These are phyloP conservation scores for Telopea speciosissima DNA, from an alignment of 177 flowering plant species.

Conservation along the genomic window DNA sequence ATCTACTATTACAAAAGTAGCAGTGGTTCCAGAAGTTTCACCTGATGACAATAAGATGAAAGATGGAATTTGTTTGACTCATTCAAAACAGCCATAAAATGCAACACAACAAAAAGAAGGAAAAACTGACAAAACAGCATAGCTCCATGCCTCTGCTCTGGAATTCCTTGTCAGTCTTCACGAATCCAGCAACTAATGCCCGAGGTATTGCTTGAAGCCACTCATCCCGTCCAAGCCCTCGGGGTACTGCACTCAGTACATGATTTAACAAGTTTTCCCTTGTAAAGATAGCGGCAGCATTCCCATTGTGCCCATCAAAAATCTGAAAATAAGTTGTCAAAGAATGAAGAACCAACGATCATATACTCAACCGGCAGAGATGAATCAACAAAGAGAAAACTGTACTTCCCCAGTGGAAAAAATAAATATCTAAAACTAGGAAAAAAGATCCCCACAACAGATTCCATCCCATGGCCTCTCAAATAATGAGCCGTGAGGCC, in stretches of 20 bases:
- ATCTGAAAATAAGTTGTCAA: conserved; percentile 40
- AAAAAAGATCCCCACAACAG: background rate
- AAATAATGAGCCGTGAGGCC: no score
- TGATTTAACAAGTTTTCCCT: conserved; percentile 66
- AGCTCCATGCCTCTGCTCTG: conserved; percentile 60
- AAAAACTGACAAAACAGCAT: background rate
- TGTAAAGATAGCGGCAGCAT: conserved; percentile 75
- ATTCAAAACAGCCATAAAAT: background rate
- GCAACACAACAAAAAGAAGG: background rate
- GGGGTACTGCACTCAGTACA: conserved; percentile 72
- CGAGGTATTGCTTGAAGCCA: conserved; percentile 92
- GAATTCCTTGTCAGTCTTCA: conserved; percentile 87
- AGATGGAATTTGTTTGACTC: background rate
- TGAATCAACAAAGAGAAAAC: background rate
- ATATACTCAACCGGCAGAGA: background rate
- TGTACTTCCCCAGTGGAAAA: background rate
- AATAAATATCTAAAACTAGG: background rate
- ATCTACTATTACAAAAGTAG: conserved; percentile 79
- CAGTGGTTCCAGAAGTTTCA: conserved; percentile 91
- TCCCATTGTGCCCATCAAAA: conserved; percentile 94
- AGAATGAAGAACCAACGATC: conserved; percentile 10
- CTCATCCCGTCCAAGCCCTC: conserved; percentile 67
- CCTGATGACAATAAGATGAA: conserved; percentile 35
- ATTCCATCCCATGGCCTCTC: no score
- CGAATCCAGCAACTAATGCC: conserved; percentile 89